Evolutionary conservation across 805 yeast species (phyloP).

Genomic region (Barnettozyma salicaria): DNA sequence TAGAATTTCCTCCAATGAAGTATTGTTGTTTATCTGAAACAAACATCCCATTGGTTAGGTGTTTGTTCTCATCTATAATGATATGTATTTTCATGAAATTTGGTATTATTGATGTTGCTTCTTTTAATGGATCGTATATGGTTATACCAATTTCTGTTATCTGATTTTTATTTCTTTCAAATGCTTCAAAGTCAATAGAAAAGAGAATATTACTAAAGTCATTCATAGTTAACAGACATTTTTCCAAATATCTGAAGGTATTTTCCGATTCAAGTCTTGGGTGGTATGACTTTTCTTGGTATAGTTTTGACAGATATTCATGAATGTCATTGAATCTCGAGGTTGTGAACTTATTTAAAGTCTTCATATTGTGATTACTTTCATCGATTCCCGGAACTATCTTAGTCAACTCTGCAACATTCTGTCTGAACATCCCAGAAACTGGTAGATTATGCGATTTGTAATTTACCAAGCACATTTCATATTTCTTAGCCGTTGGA

Average conservation of each 20-base stretch:
- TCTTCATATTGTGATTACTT: not conserved
- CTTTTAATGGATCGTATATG: slow-evolving; percentile 49
- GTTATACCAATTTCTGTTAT: slow-evolving; percentile 56
- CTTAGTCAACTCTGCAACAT: not conserved
- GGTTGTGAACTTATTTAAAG: slow-evolving; percentile 5
- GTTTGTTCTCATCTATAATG: slow-evolving; percentile 37
- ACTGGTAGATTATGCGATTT: not conserved
- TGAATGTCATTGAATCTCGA: slow-evolving; percentile 6
- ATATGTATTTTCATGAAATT: slow-evolving; percentile 37
- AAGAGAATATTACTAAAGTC: slow-evolving; percentile 22
- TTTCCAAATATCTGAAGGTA: slow-evolving; percentile 7
- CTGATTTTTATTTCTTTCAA: slow-evolving; percentile 35
- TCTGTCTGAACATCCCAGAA: not conserved
- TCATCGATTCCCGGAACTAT: slow-evolving; percentile 3
- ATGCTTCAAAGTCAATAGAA: slow-evolving; percentile 53
- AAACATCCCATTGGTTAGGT: slow-evolving; percentile 43
- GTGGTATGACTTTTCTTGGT: slow-evolving; percentile 7
- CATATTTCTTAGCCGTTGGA: too few relatives aligned
- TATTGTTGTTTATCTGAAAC: slow-evolving; percentile 49
- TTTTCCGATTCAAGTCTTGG: slow-evolving; percentile 13
- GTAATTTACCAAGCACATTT: not conserved
- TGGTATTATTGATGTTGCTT: slow-evolving; percentile 35
- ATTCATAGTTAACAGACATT: slow-evolving; percentile 11
- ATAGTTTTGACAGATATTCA: slow-evolving; percentile 6
- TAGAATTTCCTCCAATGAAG: slow-evolving; percentile 46